Base-by-base conservation (phyloP, 306 rosid genomes). In the Hippophae rhamnoides region DNA sequence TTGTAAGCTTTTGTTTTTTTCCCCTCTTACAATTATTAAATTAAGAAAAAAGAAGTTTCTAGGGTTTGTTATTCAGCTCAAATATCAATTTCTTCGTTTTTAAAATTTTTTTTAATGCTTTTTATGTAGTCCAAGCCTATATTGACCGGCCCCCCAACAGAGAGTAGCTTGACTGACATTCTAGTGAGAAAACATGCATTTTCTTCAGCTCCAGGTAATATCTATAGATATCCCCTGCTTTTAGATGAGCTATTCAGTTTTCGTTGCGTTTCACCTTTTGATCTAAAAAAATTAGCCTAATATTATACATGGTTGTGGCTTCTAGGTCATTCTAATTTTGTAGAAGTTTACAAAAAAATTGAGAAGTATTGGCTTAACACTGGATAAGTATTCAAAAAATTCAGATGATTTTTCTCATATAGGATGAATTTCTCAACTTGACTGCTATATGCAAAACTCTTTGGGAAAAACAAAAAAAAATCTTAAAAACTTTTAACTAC, bases 131-230 rank as follows among this genome's bases (percentile, higher is more conserved):
- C 94, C 51, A 73, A 88, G 64, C 99, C 97, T 7, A 82, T 86
- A 44, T 59, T 88, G 77, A 89, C 85, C 41, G 68, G 94, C 40
- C 90, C 89, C 13, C 90, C 83, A 41, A 48, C 80, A 18, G 97
- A 88, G 79, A 69, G 94, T 62, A 80, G 85, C 65, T 76, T 93
- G 75, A 84, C 95, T 38, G 97, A 93, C 73, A 88, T 88, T 82
- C 73, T 93, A 65, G 94, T 93, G 59, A 84, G 85, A 80, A 88
- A 84, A 58, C 78, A 95, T 56, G 70, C 86, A 1, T 84, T 96
- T 31, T 85, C 95, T 31, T 72, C 84, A 3, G 69, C 54, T 77
- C 56, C 93, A 58, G 81, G 99, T 85, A 31, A 4, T 31, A 2
- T 31, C 38, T 31, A 2, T 31, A 31, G 38, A 31, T 31, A 31